Evolutionary conservation across 768 basidiomycete species (phyloP).

Genomic region (Leucocoprinus birnbaumii): DNA sequence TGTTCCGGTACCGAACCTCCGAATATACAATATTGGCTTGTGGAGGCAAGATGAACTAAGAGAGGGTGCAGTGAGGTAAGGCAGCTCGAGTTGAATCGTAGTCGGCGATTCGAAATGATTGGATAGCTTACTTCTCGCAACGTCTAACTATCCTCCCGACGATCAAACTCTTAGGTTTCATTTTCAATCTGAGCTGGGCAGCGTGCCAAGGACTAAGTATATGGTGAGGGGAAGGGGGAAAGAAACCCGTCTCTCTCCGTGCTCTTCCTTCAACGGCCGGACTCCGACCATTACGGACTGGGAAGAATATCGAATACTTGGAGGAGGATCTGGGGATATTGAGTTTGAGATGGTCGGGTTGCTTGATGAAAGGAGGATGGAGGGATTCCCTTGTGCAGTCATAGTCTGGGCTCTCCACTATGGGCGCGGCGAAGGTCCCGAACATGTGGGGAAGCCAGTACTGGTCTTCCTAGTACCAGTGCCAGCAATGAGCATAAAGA

Average conservation of each 20-base stretch:
- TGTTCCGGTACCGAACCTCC: no score
- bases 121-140: slow-evolving; percentile 2
- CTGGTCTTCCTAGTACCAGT: no score
- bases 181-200: not conserved
- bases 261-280: not conserved
- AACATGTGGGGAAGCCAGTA: no score
- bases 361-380: no score
- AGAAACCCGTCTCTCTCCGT: not conserved
- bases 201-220: not conserved
- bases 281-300: not conserved
- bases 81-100: no score
- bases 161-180: not conserved
- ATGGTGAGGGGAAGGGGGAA: not conserved
- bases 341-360: not conserved
- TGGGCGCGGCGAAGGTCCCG: no score
- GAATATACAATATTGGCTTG: no score
- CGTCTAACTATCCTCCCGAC: not conserved
- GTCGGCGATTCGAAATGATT: no score
- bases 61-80: no score
- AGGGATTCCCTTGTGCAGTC: no score
- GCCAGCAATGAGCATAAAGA: no score
- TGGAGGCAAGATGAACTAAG: not conserved
- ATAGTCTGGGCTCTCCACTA: no score
- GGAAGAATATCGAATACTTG: not conserved
- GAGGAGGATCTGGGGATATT: not conserved